These are phyloP conservation scores for Nyssa sinensis DNA, from an alignment of 148 eudicot species.

Conservation along the genomic window DNA sequence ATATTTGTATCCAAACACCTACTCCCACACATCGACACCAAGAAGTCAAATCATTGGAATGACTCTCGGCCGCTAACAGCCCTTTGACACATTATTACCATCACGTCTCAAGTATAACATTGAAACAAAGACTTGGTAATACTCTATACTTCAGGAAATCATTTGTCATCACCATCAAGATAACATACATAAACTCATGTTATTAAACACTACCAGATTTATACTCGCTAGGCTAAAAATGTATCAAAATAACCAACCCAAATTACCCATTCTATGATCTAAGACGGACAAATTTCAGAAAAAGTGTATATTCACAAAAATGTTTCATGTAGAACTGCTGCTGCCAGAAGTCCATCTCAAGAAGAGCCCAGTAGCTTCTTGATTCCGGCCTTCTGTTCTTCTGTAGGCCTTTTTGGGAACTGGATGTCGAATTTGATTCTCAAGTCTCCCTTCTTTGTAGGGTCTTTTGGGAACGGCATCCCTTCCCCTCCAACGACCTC, in stretches of 20 bases:
- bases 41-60: too few relatives aligned
- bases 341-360: background rate
- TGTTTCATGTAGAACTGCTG: background rate
- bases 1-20: too few relatives aligned
- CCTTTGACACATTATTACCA: too few relatives aligned
- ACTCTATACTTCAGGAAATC: background rate
- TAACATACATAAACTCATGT: too few relatives aligned
- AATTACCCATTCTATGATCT: background rate
- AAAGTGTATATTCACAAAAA: conserved; percentile 4
- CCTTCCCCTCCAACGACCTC: conserved; percentile 65
- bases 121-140: background rate
- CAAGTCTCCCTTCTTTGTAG: conserved; percentile 54
- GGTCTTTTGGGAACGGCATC: conserved; percentile 73
- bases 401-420: conserved; percentile 53
- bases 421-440: conserved; percentile 64
- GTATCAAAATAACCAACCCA: background rate
- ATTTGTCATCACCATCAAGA: background rate
- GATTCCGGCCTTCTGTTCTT: conserved; percentile 58
- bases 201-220: too few relatives aligned
- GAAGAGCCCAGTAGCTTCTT: conserved; percentile 45
- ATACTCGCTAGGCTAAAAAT: background rate
- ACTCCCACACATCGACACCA: too few relatives aligned
- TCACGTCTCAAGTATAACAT: too few relatives aligned
- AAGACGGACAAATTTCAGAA: too few relatives aligned
- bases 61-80: too few relatives aligned